Evolutionary conservation across 2,329 filamentous ascomycete species (phyloP).

Genomic region (Penicillium sp.): DNA sequence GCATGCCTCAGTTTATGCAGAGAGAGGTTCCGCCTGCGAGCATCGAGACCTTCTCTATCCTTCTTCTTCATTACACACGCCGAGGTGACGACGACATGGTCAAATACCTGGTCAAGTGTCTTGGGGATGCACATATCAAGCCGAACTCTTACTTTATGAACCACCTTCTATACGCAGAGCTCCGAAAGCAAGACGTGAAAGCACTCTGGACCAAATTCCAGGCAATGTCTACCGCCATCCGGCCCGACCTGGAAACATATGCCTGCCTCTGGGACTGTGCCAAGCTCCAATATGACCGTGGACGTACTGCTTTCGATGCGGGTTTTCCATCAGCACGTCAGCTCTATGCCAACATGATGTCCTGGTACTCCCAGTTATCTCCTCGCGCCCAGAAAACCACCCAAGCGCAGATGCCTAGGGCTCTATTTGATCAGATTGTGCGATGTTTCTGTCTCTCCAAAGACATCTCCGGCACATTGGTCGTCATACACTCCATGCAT

Average conservation of each 20-base stretch:
- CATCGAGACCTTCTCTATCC: slow-evolving; percentile 72
- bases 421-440: slow-evolving; percentile 53
- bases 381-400: slow-evolving; percentile 27
- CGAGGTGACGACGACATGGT: slow-evolving; percentile 59
- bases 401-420: slow-evolving; percentile 43
- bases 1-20: slow-evolving; percentile 40
- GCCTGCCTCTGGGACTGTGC: slow-evolving; percentile 61
- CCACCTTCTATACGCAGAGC: slow-evolving; percentile 66
- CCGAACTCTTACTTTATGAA: slow-evolving; percentile 76
- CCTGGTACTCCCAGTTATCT: slow-evolving; percentile 41
- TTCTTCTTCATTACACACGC: slow-evolving; percentile 69
- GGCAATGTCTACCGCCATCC: slow-evolving; percentile 52
- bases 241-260: slow-evolving; percentile 67
- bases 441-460: slow-evolving; percentile 51
- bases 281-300: slow-evolving; percentile 48
- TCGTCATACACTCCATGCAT: slow-evolving; percentile 49
- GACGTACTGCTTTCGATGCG: slow-evolving; percentile 46
- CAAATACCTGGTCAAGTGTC: slow-evolving; percentile 59
- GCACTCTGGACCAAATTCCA: slow-evolving; percentile 58
- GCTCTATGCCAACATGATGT: slow-evolving; percentile 51
- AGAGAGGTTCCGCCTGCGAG: slow-evolving; percentile 58
- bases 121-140: slow-evolving; percentile 61
- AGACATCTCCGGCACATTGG: slow-evolving; percentile 50
- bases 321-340: slow-evolving; percentile 46
- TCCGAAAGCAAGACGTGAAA: slow-evolving; percentile 56